A percentile compares a stretch with the other conserved stretches of the same genome.
Conservation (phyloP, 176 grass and related monocot genomes). For the Dendrocalamus sinicus region DNA sequence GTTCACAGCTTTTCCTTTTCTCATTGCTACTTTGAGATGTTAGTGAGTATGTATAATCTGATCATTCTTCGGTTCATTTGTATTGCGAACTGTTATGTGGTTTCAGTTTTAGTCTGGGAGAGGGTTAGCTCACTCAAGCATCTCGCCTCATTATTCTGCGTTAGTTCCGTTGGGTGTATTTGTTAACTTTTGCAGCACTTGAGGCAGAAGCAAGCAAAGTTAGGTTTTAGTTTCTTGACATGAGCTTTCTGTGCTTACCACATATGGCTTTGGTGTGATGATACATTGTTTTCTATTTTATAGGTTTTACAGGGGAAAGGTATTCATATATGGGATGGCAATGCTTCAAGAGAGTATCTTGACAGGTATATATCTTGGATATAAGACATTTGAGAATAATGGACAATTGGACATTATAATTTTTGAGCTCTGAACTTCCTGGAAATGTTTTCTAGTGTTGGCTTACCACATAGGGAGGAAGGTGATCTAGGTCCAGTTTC, state of each 20-base stretch:
- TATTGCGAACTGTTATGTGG: not conserved
- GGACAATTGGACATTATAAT: not conserved
- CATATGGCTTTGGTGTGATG: conserved; percentile 13
- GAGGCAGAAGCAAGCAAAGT: not conserved
- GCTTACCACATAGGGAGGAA: conserved; percentile 74
- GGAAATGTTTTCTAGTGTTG: conserved; percentile 62
- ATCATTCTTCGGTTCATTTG: not conserved
- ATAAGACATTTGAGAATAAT: not conserved
- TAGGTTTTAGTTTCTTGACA: conserved; percentile 11
- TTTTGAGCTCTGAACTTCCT: conserved; percentile 37
- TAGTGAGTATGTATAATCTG: not conserved
- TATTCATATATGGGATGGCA: conserved; percentile 90
- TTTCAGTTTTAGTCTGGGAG: not conserved
- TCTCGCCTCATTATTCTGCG: not conserved
- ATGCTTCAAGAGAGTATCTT: conserved; percentile 86
- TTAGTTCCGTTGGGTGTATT: conserved; percentile 13
- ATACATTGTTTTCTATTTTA: conserved; percentile 12
- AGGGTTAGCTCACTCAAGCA: not conserved
- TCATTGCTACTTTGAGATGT: not conserved
- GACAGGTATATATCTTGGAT: conserved; percentile 60
- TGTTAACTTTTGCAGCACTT: not conserved
- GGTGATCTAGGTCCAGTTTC: conserved; percentile 83
- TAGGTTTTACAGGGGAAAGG: conserved; percentile 82
- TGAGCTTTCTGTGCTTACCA: not conserved
- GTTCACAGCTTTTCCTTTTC: not conserved